Conservation (phyloP, 2,329 filamentous ascomycete species). For the Oidium heveae region DNA sequence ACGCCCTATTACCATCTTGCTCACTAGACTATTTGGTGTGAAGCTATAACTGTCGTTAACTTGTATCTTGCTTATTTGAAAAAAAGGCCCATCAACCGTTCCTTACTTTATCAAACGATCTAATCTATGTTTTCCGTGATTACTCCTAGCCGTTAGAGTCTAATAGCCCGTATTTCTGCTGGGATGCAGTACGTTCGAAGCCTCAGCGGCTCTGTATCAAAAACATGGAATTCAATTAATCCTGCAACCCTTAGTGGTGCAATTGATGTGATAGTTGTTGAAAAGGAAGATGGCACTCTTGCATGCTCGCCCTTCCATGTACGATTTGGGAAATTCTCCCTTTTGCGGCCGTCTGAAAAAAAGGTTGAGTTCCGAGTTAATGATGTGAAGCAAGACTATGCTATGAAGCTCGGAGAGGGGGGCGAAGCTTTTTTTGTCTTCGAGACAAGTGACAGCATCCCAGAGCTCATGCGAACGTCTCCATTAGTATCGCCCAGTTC, state of each 20-base stretch:
- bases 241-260: slow-evolving; percentile 89
- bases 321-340: slow-evolving; percentile 93
- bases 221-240: slow-evolving; percentile 99
- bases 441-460: slow-evolving; percentile 76
- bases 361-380: slow-evolving; percentile 98
- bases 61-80: neutral
- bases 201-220: slow-evolving; percentile 83
- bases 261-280: slow-evolving; percentile 96
- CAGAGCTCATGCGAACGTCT: slow-evolving; percentile 82
- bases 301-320: slow-evolving; percentile 95
- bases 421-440: slow-evolving; percentile 98
- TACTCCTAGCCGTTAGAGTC: neutral
- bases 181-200: slow-evolving; percentile 94
- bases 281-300: slow-evolving; percentile 74
- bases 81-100: neutral
- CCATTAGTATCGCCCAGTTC: slow-evolving; percentile 74
- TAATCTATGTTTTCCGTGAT: neutral
- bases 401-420: slow-evolving; percentile 95
- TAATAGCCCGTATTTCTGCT: neutral
- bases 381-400: slow-evolving; percentile 68
- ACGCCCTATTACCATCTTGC: neutral
- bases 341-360: slow-evolving; percentile 86
- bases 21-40: neutral
- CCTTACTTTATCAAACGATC: neutral
- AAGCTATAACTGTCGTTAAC: neutral